Base-by-base conservation (phyloP, 2,329 filamentous ascomycete genomes). In the Cladobotryum protrusum region DNA sequence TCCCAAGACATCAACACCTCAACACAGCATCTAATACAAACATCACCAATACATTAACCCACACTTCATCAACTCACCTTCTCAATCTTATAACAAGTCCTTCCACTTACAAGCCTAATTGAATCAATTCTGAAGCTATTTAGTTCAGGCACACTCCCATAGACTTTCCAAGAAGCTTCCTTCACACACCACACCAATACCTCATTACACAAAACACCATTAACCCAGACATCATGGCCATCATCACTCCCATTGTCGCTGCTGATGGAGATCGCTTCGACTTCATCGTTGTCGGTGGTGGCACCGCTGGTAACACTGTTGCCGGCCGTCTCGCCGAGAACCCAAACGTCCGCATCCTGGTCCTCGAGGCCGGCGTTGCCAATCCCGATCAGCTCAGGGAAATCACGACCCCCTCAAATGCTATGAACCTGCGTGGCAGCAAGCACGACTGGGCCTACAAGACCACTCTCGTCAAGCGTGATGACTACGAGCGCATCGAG, bases 381-480 rank as follows among this genome's bases (percentile, higher is more conserved):
- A 76, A 79, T 56, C 70, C 78, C 0, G 61, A 69, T 5, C 67
- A 76, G 5, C 64, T 78, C 40, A 71, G 75, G 17, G 72, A 76
- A 42, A 77, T 81, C 57, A 74, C 67, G 4, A 81, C 77, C 4
- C 79, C 78, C 1, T 69, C 75, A 1, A 64, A 66, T 8, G 77
- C 75, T 34, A 75, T 83, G 57, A 70, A 74, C 3, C 71, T 82
- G 1, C 74, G 79, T 14, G 72, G 71, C 35, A 77, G 75, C 59
- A 64, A 79, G 57, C 72, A 81, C 54, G 79, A 83, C 62, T 83
- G 78, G 78, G 68, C 67, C 0, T 84, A 81, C 65, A 82, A 83
- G 67, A 78, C 77, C 2, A 82, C 77, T 29, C 74, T 84, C 65
- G 73, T 83, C 59, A 72, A 81, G 48, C 72, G 78, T 2, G 67